Conservation (phyloP, 2,329 filamentous ascomycete genomes). For the Penicillium olsonii region DNA sequence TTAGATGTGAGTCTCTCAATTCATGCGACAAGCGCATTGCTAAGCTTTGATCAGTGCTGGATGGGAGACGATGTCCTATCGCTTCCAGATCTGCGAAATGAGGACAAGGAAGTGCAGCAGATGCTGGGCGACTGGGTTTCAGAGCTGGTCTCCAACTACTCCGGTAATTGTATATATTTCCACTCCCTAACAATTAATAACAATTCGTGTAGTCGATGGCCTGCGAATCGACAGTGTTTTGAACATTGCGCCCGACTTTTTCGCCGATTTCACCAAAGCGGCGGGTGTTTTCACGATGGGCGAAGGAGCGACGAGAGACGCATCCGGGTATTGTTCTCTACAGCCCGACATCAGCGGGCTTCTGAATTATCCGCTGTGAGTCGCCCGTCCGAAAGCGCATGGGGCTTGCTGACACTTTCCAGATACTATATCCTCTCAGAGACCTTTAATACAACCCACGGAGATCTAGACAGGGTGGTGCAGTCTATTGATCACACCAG, state of each 20-base stretch:
- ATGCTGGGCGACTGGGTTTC: constrained; percentile 46
- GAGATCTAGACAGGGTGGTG: constrained; percentile 26
- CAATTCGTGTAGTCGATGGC: constrained; percentile 51
- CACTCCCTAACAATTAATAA: no score
- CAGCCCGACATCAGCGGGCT: constrained; percentile 46
- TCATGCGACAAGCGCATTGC: background rate
- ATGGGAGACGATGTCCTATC: constrained; percentile 51
- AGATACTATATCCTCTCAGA: constrained; percentile 40
- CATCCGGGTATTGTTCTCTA: constrained; percentile 43
- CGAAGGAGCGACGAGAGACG: constrained; percentile 46
- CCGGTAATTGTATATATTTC: no score
- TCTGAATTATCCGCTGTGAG: constrained; percentile 47
- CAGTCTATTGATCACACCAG: constrained; percentile 3
- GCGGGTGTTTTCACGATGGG: constrained; percentile 49
- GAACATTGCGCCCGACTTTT: constrained; percentile 48
- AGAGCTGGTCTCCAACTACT: constrained; percentile 46
- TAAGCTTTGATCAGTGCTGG: constrained; percentile 41
- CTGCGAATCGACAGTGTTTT: constrained; percentile 54
- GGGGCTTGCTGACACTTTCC: background rate
- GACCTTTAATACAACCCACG: constrained; percentile 36
- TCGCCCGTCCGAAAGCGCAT: background rate
- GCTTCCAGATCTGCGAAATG: constrained; percentile 51
- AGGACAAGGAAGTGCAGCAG: constrained; percentile 42
- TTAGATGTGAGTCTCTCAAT: constrained; percentile 7
- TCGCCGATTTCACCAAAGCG: constrained; percentile 38